Conservation (phyloP, 805 yeast species). For the Myxozyma vanderwaltii region DNA sequence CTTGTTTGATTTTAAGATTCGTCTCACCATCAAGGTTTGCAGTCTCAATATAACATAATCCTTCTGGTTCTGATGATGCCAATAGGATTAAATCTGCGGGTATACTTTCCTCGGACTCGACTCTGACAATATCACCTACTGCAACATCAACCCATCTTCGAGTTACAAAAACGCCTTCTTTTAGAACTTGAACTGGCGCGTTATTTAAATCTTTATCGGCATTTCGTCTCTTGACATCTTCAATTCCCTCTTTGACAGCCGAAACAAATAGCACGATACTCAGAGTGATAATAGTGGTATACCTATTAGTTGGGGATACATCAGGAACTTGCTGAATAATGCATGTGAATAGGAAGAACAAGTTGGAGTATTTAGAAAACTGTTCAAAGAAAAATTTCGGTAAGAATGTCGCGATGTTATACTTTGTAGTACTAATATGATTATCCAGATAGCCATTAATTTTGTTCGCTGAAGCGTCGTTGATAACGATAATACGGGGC, state of each 20-base stretch:
- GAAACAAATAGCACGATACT: constrained; percentile 83
- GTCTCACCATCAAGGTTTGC: constrained; percentile 98
- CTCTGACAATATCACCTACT: constrained; percentile 89
- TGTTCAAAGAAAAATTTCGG: constrained; percentile 96
- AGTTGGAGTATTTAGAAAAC: constrained; percentile 93
- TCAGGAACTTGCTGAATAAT: constrained; percentile 95
- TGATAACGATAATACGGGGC: constrained; percentile 68
- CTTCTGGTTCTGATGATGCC: constrained; percentile 97
- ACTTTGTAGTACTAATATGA: constrained; percentile 92
- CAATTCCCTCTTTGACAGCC: constrained; percentile 86
- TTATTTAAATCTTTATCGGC: constrained; percentile 90
- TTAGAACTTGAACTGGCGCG: constrained; percentile 70
- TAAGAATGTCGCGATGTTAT: constrained; percentile 86
- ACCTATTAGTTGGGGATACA: constrained; percentile 94
- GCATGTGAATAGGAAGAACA: constrained; percentile 90
- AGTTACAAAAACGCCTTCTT: constrained; percentile 62
- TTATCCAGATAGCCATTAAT: constrained; percentile 68
- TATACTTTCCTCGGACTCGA: constrained; percentile 82
- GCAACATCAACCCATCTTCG: constrained; percentile 83
- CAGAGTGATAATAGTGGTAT: constrained; percentile 91
- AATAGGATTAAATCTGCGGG: constrained; percentile 90
- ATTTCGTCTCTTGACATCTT: constrained; percentile 81
- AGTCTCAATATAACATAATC: constrained; percentile 94
- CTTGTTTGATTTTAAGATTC: constrained; percentile 90
- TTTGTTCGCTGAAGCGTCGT: constrained; percentile 59